Evolutionary conservation across 352 stramenopile species (phyloP), one percentile per base, ranked within the genome.

Genomic region (Globisporangium paroecandrum): DNA sequence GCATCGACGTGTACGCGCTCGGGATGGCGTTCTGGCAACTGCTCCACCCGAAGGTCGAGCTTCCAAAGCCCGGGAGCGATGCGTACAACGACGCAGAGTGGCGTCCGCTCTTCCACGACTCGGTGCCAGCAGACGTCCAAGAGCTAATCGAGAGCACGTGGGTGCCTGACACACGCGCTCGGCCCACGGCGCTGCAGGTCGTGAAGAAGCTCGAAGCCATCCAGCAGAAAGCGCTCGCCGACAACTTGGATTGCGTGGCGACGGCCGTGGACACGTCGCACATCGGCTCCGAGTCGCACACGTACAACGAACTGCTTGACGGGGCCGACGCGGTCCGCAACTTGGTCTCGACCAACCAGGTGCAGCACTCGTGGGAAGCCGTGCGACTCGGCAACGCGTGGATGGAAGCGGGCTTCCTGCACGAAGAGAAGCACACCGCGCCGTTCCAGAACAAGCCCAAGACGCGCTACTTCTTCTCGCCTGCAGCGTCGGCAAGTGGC

Each of bases 11-110:
- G 20, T 94, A 89, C 61, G 81, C 79, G n/a, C 70, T 94, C 36
- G 85, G 69, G 41, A 87, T 94, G 54, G 89, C 85, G 13, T 77
- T 93, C 58, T 93, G 86, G 85, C 78, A 93, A 47, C 77, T 94
- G 5, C 62, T 89, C 32, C 75, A 90, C 58, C 82, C 82, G 2
- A 67, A 73, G 38, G 71, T 81, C 43, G 85, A 89, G 58, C 85
- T 82, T 13, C 78, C 80, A 9, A 62, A 36, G 20, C 65, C 63
- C 10, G 66, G 74, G 3, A 78, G 67, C 51, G 84, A 85, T 43
- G 74, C 80, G 71, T 83, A 87, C 64, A 77, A 74, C 22, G 66
- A 87, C 25, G 82, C 83, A 27, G 70, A 84, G 43, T 61, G 81
- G 20, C 82, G 82, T 5, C 82, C 82, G 32, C 58, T 71, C 13